These are phyloP conservation scores for Apiospora pterosperma DNA, from an alignment of 2,329 filamentous ascomycete genomes.

Conservation along the genomic window DNA sequence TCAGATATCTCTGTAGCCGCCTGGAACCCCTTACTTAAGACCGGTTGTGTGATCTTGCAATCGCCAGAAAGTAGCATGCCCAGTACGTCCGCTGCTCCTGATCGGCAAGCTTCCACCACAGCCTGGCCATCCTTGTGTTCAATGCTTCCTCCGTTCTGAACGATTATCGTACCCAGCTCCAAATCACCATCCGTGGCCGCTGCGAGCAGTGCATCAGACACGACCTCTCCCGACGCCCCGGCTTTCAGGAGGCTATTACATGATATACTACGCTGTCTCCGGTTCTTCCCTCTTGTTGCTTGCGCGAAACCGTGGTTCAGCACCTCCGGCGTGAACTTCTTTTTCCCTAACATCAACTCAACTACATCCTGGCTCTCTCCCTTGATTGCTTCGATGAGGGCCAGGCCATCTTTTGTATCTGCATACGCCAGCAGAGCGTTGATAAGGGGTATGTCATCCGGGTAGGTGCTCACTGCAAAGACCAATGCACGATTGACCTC, in stretches of 20 bases:
- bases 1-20: constrained; percentile 52
- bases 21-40: constrained; percentile 49
- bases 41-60: constrained; percentile 34
- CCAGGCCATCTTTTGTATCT: constrained; percentile 48
- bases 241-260: constrained; percentile 43
- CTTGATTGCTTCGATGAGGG: constrained; percentile 42
- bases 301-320: constrained; percentile 41
- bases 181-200: constrained; percentile 53
- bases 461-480: constrained; percentile 45
- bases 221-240: constrained; percentile 40
- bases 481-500: constrained; percentile 51
- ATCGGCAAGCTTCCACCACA: constrained; percentile 50
- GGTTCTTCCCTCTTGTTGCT: constrained; percentile 39
- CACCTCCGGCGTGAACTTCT: constrained; percentile 33
- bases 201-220: constrained; percentile 47
- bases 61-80: constrained; percentile 45
- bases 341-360: constrained; percentile 39
- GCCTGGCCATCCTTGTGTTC: constrained; percentile 50
- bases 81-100: constrained; percentile 47
- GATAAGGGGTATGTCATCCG: constrained; percentile 47
- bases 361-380: constrained; percentile 43
- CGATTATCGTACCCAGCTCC: constrained; percentile 45
- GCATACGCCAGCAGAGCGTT: constrained; percentile 41
- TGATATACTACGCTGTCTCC: constrained; percentile 36
- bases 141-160: constrained; percentile 48